Evolutionary conservation across 331 rosid genomes (phyloP), one percentile per base, ranked within the genome.

Genomic region (Spiraea crenata): DNA sequence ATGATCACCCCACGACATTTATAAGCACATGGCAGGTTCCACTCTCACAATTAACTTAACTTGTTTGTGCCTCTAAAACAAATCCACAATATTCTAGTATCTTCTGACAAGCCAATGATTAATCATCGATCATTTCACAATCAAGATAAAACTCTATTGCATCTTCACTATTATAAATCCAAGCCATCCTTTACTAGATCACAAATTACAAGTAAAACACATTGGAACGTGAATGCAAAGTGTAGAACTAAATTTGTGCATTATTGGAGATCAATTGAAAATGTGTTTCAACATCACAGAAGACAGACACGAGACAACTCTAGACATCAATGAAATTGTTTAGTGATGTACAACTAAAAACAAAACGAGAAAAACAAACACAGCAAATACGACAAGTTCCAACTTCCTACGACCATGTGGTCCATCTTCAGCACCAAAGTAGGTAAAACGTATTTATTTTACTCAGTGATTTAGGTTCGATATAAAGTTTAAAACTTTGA

Each of bases 41-140:
- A 57, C 52, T 73, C 70, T 49, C 76, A 81, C 59, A 70, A 74
- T 76, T 12, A 62, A 61, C 54, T n/a, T 58, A 64, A 52, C 72
- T 38, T 73, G 20, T 70, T 51, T 80, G 76, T 77, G 73, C 74
- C 80, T 59, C 16, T n/a, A 42, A 41, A 81, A 72, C 59, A 80
- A 72, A 85, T 79, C 75, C 67, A 76, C 82, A 80, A 75, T n/a
- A n/a, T n/a, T 81, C 77, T 79, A 75, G 57, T 59, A 57, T 62
- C 54, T 74, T 70, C 89, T 74, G 82, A 75, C 81, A 52, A 38
- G 41, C 57, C 63, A 75, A 76, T 35, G 79, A 74, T 80, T 38
- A 63, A 34, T 39, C 4, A 25, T 0, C 31, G 31, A 25, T 25
- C 31, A 2, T 25, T 25, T 25, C 31, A 25, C 31, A 25, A 25